Conservation (phyloP, 75 land plant species). For the Pinus albicaulis region DNA sequence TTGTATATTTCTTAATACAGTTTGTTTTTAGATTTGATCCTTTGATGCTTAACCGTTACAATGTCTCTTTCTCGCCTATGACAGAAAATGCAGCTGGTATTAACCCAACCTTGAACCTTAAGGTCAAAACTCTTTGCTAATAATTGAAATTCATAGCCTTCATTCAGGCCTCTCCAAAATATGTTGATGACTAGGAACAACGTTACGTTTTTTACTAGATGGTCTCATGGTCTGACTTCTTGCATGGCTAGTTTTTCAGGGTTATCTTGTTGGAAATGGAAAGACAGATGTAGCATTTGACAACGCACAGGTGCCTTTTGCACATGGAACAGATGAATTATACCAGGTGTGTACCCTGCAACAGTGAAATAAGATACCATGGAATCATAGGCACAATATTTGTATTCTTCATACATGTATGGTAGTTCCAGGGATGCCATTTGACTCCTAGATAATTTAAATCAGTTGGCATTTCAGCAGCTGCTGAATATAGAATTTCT, state of each 20-base stretch:
- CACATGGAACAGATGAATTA: conserved; percentile 70
- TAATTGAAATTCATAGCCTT: too few relatives aligned
- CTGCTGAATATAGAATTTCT: too few relatives aligned
- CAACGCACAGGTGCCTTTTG: conserved; percentile 87
- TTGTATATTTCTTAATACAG: too few relatives aligned
- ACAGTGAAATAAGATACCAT: too few relatives aligned
- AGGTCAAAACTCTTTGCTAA: conserved; percentile 35
- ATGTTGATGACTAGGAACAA: background rate
- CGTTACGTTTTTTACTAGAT: too few relatives aligned
- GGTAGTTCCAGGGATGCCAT: background rate
- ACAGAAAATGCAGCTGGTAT: conserved; percentile 68
- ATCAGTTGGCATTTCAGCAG: background rate
- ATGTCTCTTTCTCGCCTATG: background rate
- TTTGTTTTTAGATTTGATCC: too few relatives aligned
- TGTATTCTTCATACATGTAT: too few relatives aligned
- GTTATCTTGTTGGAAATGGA: conserved; percentile 93
- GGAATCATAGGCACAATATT: too few relatives aligned
- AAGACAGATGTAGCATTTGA: conserved; percentile 76
- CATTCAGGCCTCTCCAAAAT: too few relatives aligned
- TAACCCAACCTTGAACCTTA: conserved; percentile 69
- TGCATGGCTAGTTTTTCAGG: conserved; percentile 34
- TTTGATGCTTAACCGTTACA: too few relatives aligned
- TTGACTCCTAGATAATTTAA: background rate
- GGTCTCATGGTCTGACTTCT: background rate
- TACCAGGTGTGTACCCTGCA: conserved; percentile 32